A percentile compares a stretch with the other conserved stretches of the same genome.
Evolutionary conservation across 1,139 yeast genomes (phyloP).

Genomic region (Pichia norvegensis): DNA sequence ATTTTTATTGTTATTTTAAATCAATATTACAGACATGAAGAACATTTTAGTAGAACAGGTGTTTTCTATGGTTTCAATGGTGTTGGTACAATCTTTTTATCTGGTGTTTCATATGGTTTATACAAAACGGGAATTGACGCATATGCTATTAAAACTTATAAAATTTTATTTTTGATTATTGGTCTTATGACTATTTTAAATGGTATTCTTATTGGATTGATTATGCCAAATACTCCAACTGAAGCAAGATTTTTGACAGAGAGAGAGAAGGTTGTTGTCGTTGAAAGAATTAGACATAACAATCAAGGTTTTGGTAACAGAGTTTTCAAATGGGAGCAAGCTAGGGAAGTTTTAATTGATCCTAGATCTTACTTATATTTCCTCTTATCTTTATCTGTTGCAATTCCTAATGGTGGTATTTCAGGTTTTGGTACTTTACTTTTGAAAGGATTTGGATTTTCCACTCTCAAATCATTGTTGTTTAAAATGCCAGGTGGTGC

Average conservation of each 20-base stretch:
- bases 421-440: conserved; percentile 41
- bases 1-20: conserved; percentile 43
- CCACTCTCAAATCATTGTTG: conserved; percentile 32
- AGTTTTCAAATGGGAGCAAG: conserved; percentile 29
- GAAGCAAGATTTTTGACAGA: conserved; percentile 36
- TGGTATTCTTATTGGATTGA: conserved; percentile 31
- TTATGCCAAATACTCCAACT: conserved; percentile 41
- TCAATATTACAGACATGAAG: conserved; percentile 43
- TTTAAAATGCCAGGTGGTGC: conserved; percentile 37
- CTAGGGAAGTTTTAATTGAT: conserved; percentile 28
- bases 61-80: conserved; percentile 47
- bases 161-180: conserved; percentile 37
- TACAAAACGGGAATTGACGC: conserved; percentile 26
- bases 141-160: conserved; percentile 39
- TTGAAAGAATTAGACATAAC: conserved; percentile 28
- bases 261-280: conserved; percentile 30
- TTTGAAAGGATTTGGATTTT: conserved; percentile 40
- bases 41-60: conserved; percentile 41
- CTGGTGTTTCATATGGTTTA: conserved; percentile 43
- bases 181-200: conserved; percentile 41
- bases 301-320: conserved; percentile 28
- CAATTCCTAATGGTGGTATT: conserved; percentile 21
- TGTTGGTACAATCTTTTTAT: conserved; percentile 38
- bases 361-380: conserved; percentile 28
- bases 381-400: conserved; percentile 31